A percentile compares a stretch with the other conserved stretches of the same genome.
Conservation (phyloP, 148 eudicot genomes). For the Fagopyrum esculentum region DNA sequence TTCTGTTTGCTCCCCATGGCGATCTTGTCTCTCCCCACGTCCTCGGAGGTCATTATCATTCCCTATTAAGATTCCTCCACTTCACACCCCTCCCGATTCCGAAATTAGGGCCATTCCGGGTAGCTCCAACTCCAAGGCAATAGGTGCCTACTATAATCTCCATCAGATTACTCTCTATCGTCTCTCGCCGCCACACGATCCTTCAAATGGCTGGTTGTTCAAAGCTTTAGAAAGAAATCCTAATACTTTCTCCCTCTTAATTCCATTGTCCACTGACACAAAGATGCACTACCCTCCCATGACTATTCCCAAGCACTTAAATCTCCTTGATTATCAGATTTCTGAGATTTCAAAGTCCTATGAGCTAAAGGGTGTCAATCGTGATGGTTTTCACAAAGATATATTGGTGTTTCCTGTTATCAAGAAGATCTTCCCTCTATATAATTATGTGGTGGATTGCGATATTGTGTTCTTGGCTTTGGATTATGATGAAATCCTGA, state of each 20-base stretch:
- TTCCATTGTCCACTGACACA: background rate
- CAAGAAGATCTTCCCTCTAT: slow-evolving; percentile 4
- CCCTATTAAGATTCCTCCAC: slow-evolving; percentile 9
- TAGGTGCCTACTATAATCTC: background rate
- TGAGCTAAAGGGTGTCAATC: background rate
- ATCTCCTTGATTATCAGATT: background rate
- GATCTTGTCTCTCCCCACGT: background rate
- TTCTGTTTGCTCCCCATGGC: slow-evolving; percentile 19
- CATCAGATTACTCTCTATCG: background rate
- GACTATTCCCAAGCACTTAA: background rate
- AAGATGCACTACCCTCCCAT: background rate
- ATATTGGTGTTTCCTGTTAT: background rate
- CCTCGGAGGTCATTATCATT: background rate
- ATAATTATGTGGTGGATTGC: background rate
- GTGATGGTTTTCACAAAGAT: background rate
- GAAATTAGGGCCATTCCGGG: background rate
- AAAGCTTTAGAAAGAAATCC: background rate
- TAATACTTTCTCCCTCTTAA: background rate
- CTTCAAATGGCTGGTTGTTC: background rate
- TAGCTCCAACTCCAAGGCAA: background rate
- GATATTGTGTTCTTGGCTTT: slow-evolving; percentile 2
- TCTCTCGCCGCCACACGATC: background rate
- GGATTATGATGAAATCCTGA: background rate
- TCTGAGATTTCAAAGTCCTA: background rate
- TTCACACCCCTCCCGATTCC: background rate